Evolutionary conservation across 163 green algal genomes (phyloP), one percentile per base, ranked within the genome.

Genomic region (Scenedesmus sp.): DNA sequence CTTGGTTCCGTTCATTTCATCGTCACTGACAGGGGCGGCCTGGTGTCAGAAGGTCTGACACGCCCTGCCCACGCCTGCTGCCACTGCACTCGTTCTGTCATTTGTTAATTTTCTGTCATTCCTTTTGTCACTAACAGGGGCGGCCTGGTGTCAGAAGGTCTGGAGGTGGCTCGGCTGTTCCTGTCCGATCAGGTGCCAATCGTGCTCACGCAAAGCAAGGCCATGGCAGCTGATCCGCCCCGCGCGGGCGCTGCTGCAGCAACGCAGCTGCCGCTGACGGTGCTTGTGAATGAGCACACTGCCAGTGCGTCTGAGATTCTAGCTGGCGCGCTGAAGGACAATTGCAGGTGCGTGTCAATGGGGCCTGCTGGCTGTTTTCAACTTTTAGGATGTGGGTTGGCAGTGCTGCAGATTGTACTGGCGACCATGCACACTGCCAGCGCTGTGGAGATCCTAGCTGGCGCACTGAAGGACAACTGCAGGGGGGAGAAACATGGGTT

Each of bases 141-240:
- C 8, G 98, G 98, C 1, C 95, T 99, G 56, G 97, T 99, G 52
- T 94, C 95, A 12, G 97, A 98, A 92, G 98, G 98, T 3, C 92
- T 99, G 10, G 98, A 99, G 92, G 96, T 99, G 20, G 97, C 98
- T 4, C 92, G 95, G 4, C 96, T 99, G 26, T 99, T 99, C 92
- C 93, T 99, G 64, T 93, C 96, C 26, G 93, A 88, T 15, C 90
- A 92, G 20, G 90, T 91, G 13, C 95, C 96, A 85, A 94, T 97
- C 46, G 94, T 97, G 52, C 90, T 95, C 70, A 97, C 95, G 2
- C 87, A 96, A 73, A 92, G 87, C 3, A 92, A 94, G 55, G 86
- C 79, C n/a, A 88, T 89, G 23, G 70, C 86, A 2, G 83, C 77
- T 6, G 93, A 93, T 1, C 90, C 90, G 4, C 93, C 94, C 0